Evolutionary conservation across 75 land plant species (phyloP).

Genomic region (Cupressus sempervirens): DNA sequence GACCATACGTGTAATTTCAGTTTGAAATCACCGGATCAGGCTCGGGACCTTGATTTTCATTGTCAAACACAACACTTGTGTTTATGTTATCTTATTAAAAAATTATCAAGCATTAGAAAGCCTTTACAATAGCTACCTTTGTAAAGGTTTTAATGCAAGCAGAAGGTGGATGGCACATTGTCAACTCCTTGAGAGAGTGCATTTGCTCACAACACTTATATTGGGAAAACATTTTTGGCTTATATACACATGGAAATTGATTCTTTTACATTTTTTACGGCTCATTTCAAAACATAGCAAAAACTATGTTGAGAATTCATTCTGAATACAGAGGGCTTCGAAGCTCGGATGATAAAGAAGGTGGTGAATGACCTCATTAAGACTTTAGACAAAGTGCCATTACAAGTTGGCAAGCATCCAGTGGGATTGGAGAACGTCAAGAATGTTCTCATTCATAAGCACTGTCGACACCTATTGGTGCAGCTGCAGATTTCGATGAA

Average conservation of each 20-base stretch:
- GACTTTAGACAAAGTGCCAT: too few relatives aligned
- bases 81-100: slow-evolving; percentile 40
- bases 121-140: slow-evolving; percentile 8
- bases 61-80: slow-evolving; percentile 51
- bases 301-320: background rate
- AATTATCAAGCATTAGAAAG: slow-evolving; percentile 21
- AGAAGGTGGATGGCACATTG: background rate
- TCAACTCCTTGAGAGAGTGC: too few relatives aligned
- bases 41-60: slow-evolving; percentile 27
- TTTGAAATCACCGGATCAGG: slow-evolving; percentile 22
- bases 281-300: background rate
- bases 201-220: too few relatives aligned
- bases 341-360: too few relatives aligned
- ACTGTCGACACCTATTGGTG: too few relatives aligned
- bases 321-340: background rate
- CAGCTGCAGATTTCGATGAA: too few relatives aligned
- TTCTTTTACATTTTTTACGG: background rate
- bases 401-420: too few relatives aligned
- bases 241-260: too few relatives aligned
- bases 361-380: too few relatives aligned
- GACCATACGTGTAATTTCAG: slow-evolving; percentile 19
- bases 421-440: too few relatives aligned
- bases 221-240: too few relatives aligned
- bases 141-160: background rate
- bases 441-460: too few relatives aligned